phyloP scores from a whole-genome alignment of 768 basidiomycete species.

The Hygrophorus pudorinus region DNA sequence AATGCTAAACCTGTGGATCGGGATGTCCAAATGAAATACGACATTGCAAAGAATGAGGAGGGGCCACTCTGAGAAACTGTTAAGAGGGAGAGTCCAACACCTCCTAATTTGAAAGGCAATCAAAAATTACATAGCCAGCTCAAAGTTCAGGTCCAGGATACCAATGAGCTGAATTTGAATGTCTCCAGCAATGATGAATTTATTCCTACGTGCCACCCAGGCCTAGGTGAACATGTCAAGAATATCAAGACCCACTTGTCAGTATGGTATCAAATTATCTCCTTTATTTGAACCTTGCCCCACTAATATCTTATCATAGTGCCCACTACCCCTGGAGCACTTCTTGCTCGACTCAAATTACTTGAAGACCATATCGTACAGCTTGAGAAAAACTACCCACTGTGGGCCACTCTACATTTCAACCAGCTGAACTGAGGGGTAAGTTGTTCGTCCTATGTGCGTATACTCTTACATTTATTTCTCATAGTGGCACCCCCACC shows the following conservation, averaged over 20 bases:
- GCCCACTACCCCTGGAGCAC: slow-evolving; percentile 55
- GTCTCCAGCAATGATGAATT: too few relatives aligned
- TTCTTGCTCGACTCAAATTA: slow-evolving; percentile 58
- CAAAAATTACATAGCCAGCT: too few relatives aligned
- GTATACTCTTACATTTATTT: background rate
- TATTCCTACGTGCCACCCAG: too few relatives aligned
- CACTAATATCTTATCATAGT: slow-evolving; percentile 30
- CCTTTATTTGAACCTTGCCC: background rate
- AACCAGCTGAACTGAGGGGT: slow-evolving; percentile 78
- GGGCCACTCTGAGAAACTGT: slow-evolving; percentile 61
- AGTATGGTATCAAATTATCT: slow-evolving; percentile 43
- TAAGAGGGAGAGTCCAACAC: slow-evolving; percentile 17
- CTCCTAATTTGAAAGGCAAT: too few relatives aligned
- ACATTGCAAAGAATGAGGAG: slow-evolving; percentile 78
- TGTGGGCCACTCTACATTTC: slow-evolving; percentile 85
- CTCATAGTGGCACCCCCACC: slow-evolving; percentile 77
- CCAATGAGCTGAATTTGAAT: too few relatives aligned
- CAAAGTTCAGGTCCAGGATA: too few relatives aligned
- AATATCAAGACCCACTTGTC: slow-evolving; percentile 68
- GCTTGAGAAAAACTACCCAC: slow-evolving; percentile 75
- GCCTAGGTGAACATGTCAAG: slow-evolving; percentile 48
- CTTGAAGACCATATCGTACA: slow-evolving; percentile 70
- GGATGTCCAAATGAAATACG: slow-evolving; percentile 77
- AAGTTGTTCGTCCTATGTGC: too few relatives aligned
- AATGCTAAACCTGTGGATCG: slow-evolving; percentile 65